Evolutionary conservation across 202 grass and related monocot species (phyloP), one percentile per base, ranked within the genome.

Genomic region (Panicum hallii): DNA sequence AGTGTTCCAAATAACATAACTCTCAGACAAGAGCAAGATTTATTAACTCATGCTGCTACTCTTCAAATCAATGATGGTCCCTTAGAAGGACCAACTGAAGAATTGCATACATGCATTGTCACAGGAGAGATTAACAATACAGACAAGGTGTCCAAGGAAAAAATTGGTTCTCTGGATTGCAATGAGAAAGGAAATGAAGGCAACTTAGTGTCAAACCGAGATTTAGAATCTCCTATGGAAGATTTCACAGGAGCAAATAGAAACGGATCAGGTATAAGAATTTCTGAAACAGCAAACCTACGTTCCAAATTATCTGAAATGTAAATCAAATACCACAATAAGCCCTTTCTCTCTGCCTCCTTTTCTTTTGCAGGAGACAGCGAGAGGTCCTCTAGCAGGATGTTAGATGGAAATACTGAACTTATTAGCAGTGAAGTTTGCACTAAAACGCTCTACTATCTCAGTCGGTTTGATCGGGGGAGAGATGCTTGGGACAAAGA

Each of bases 381-480:
- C 9, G 69, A 11, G 32, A 49, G 44, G 20, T 49, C 56, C 66
- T 78, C 83, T 46, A 57, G 16, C 50, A 77, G 40, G 5, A 64
- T 23, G 52, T 54, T 70, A 5, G 9, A 56, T 17, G 60, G 61
- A 81, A 86, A 67, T 44, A 34, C 49, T 75, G 40, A 48, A 40
- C 11, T 55, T 42, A 26, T 22, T 9, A 79, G 61, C 38, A 64
- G 22, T 8, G 67, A 13, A 32, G 16, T 80, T 74, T 86, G 77
- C 57, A 66, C 84, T 67, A 56, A 79, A 23, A 86, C 48, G 2
- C 23, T 67, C 1, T 86, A 74, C 58, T 80, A 86, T 86, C 57
- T 80, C 43, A 74, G 68, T 55, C 15, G 47, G n/a, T 80, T 26
- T 74, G 38, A 55, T 52, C 12, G 49, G 16, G 7, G 2, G 9